These are phyloP conservation scores for Fusarium subtropicale DNA, from an alignment of 2,329 filamentous ascomycete species.

Conservation along the genomic window DNA sequence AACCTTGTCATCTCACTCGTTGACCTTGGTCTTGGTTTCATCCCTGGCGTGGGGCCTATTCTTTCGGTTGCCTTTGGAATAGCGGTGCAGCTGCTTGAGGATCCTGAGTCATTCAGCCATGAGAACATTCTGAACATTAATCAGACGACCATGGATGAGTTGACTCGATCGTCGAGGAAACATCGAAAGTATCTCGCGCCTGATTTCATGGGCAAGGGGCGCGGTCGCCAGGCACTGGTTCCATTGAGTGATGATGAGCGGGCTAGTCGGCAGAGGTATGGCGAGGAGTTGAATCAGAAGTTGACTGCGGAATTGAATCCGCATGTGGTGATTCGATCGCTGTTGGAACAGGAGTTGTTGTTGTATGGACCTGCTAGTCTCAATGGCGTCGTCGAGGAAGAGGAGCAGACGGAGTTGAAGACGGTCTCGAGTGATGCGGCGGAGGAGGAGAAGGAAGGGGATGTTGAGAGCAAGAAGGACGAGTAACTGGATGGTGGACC, in stretches of 20 bases:
- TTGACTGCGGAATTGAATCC: background rate
- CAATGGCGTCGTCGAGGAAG: background rate
- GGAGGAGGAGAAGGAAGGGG: background rate
- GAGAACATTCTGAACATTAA: slow-evolving; percentile 5
- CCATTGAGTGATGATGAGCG: background rate
- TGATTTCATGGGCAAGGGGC: background rate
- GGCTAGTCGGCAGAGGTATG: background rate
- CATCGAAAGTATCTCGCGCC: slow-evolving; percentile 8
- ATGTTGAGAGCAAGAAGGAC: background rate
- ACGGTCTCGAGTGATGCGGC: fast-evolving
- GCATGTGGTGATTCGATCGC: background rate
- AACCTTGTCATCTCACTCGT: background rate
- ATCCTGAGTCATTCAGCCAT: background rate
- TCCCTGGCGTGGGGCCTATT: background rate
- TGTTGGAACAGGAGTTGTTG: background rate
- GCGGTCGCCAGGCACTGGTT: fast-evolving
- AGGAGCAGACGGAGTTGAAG: background rate
- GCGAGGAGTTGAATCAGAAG: slow-evolving; percentile 6
- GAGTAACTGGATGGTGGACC: fast-evolving
- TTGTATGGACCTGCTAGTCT: background rate
- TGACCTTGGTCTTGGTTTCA: background rate
- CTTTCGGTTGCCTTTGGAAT: slow-evolving; percentile 16
- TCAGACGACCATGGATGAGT: background rate
- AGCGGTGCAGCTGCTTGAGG: background rate
- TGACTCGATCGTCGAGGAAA: background rate